A percentile compares a stretch with the other conserved stretches of the same genome.
phyloP scores from a whole-genome alignment of 495 filamentous ascomycete genomes.

The Pyrenopolyporus hunteri region DNA sequence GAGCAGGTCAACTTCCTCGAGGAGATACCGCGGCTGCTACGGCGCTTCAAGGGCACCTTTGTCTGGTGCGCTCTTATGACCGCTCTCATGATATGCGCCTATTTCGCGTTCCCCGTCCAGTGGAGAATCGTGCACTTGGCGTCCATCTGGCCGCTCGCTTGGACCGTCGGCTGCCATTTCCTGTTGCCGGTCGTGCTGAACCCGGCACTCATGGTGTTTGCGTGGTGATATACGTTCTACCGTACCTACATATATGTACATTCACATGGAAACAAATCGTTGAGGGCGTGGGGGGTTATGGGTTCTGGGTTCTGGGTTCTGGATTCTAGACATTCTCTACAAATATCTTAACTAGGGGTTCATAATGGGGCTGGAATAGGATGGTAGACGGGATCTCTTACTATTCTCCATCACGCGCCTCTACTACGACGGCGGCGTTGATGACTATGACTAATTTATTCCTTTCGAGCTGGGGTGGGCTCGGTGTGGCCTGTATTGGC shows the following conservation, averaged over 20 bases:
- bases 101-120: conserved; percentile 51
- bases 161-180: conserved; percentile 61
- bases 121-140: conserved; percentile 65
- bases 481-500: too few relatives aligned
- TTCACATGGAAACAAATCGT: too few relatives aligned
- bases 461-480: too few relatives aligned
- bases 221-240: conserved; percentile 52
- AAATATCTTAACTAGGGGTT: too few relatives aligned
- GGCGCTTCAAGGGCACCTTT: conserved; percentile 66
- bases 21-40: conserved; percentile 62
- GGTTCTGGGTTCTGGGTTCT: too few relatives aligned
- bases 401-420: too few relatives aligned
- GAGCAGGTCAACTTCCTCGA: conserved; percentile 65
- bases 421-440: too few relatives aligned
- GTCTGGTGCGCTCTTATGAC: conserved; percentile 55
- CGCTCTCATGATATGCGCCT: conserved; percentile 55
- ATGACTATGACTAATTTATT: too few relatives aligned
- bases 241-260: background rate
- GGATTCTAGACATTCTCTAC: too few relatives aligned
- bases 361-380: too few relatives aligned
- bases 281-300: too few relatives aligned
- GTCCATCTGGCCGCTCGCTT: conserved; percentile 63
- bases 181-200: conserved; percentile 66
- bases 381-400: too few relatives aligned
- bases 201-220: conserved; percentile 70